phyloP scores from a whole-genome alignment of 2,329 filamentous ascomycete species.

The Fusarium camptoceras region DNA sequence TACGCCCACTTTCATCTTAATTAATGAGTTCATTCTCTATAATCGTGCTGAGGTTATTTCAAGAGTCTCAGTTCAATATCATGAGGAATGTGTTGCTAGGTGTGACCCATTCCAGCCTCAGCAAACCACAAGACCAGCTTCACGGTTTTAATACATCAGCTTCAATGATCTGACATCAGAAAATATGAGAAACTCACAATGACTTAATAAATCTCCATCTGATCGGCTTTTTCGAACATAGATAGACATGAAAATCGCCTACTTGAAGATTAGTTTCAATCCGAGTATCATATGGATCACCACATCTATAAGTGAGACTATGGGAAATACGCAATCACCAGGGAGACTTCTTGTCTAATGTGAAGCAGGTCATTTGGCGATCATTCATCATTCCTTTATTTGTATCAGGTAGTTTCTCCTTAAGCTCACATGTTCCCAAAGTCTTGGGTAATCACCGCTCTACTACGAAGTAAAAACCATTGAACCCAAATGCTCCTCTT shows the following conservation, averaged over 20 bases:
- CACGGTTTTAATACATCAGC: conserved; percentile 25
- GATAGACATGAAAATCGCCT: neutral
- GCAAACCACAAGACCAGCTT: conserved; percentile 30
- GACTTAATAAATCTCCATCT: neutral
- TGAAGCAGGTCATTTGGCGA: conserved; percentile 32
- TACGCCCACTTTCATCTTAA: conserved; percentile 40
- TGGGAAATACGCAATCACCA: conserved; percentile 18
- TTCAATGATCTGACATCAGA: neutral
- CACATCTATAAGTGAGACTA: conserved; percentile 11
- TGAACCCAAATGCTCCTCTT: conserved; percentile 51
- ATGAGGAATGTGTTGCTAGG: conserved; percentile 56
- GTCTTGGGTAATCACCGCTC: conserved; percentile 48
- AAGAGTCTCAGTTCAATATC: conserved; percentile 48
- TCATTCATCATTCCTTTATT: conserved; percentile 49
- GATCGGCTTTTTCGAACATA: neutral
- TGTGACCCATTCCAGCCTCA: conserved; percentile 52
- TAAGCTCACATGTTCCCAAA: conserved; percentile 52
- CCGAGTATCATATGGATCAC: neutral
- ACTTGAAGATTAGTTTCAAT: neutral
- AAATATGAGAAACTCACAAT: conserved; percentile 1
- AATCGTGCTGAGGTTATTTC: conserved; percentile 44
- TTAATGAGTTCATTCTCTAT: conserved; percentile 13
- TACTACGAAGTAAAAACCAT: conserved; percentile 51
- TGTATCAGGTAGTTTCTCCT: conserved; percentile 47
- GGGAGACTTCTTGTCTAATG: conserved; percentile 30